phyloP scores from a whole-genome alignment of 805 yeast species.

The Cyberlindnera mrakii region DNA sequence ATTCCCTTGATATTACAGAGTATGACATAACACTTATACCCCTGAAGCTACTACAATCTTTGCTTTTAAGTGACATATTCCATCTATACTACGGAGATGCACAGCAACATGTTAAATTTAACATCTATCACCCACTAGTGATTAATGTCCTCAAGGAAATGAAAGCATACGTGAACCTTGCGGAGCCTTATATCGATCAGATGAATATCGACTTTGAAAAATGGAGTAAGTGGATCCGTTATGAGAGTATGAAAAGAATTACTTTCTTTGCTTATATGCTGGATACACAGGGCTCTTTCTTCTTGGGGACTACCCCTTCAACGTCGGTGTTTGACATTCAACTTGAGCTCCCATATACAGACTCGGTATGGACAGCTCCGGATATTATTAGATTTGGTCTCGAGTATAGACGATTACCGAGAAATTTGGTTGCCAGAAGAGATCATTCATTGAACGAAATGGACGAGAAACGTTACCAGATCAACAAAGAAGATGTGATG shows the following conservation, averaged over 20 bases:
- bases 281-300: constrained; percentile 35
- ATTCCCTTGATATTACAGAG: constrained; percentile 7
- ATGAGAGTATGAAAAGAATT: constrained; percentile 38
- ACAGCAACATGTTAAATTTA: constrained; percentile 12
- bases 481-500: constrained; percentile 10
- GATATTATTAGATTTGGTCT: constrained; percentile 18
- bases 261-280: constrained; percentile 36
- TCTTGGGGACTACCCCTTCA: constrained; percentile 27
- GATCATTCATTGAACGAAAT: neutral
- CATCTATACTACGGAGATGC: constrained; percentile 22
- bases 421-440: constrained; percentile 12
- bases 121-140: constrained; percentile 20
- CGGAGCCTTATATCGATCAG: constrained; percentile 9
- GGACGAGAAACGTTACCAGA: constrained; percentile 6
- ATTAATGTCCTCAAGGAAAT: constrained; percentile 18
- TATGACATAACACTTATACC: constrained; percentile 12
- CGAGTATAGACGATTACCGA: constrained; percentile 25
- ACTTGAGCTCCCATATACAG: constrained; percentile 39
- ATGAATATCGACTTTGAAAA: constrained; percentile 5
- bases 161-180: constrained; percentile 8
- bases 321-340: constrained; percentile 38
- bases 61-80: constrained; percentile 23
- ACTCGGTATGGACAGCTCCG: constrained; percentile 37
- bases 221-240: constrained; percentile 43
- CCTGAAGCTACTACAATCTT: constrained; percentile 21